Percentiles rank a stretch among this genome's conserved stretches.
These are phyloP conservation scores for Diaporthe ampelina DNA, from an alignment of 2,329 filamentous ascomycete species.

Conservation along the genomic window DNA sequence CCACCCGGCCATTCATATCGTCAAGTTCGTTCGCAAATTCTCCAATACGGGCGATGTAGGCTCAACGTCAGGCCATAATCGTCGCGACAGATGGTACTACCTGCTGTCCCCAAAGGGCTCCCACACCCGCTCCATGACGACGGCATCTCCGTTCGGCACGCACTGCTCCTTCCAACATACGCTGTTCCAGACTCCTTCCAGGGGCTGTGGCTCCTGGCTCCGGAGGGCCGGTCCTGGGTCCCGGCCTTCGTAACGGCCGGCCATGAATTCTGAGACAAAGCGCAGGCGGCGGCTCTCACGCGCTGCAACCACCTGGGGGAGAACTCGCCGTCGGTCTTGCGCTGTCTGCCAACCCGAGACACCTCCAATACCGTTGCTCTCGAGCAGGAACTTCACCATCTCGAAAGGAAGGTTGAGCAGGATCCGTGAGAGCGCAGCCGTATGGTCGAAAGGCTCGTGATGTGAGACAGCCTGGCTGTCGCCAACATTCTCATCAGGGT, in stretches of 20 bases:
- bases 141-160: constrained; percentile 56
- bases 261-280: constrained; percentile 33
- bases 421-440: constrained; percentile 72
- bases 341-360: constrained; percentile 64
- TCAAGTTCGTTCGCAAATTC: constrained; percentile 11
- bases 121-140: constrained; percentile 61
- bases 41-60: constrained; percentile 19
- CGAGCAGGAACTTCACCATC: constrained; percentile 75
- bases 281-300: constrained; percentile 69
- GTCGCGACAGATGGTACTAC: constrained; percentile 32
- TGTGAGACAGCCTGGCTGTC: constrained; percentile 53
- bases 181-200: constrained; percentile 60
- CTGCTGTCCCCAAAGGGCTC: constrained; percentile 50
- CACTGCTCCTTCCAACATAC: constrained; percentile 65
- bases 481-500: constrained; percentile 50
- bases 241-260: constrained; percentile 23
- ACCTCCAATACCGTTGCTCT: constrained; percentile 69
- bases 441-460: constrained; percentile 50
- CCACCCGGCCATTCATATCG: constrained; percentile 23
- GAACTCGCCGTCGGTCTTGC: constrained; percentile 62
- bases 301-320: constrained; percentile 66
- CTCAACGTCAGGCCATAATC: constrained; percentile 24
- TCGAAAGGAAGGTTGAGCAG: constrained; percentile 79
- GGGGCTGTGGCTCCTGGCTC: constrained; percentile 54
- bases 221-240: constrained; percentile 49